These are phyloP conservation scores for Drosera capensis DNA, from an alignment of 148 eudicot genomes.

Conservation along the genomic window DNA sequence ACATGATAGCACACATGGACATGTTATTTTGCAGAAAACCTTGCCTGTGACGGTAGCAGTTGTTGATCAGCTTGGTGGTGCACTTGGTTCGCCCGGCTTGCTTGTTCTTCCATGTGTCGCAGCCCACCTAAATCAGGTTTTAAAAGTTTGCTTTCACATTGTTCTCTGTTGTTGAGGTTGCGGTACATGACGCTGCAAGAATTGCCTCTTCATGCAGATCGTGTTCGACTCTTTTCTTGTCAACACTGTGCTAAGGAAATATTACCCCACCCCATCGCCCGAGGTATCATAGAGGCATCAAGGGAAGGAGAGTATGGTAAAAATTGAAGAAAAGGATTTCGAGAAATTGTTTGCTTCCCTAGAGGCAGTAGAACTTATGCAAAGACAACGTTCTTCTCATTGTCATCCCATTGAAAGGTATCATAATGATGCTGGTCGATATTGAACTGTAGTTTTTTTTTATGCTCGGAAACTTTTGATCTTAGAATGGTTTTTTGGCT, in stretches of 20 bases:
- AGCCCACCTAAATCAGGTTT: slow-evolving; percentile 86
- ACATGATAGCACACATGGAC: too few species aligned
- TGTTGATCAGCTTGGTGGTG: slow-evolving; percentile 79
- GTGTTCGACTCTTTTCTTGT: slow-evolving; percentile 67
- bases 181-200: slow-evolving; percentile 2
- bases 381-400: too few species aligned
- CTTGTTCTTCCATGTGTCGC: slow-evolving; percentile 91
- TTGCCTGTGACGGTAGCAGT: slow-evolving; percentile 81
- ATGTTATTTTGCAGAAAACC: slow-evolving; percentile 46
- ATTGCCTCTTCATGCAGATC: slow-evolving; percentile 31
- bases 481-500: too few species aligned
- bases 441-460: too few species aligned
- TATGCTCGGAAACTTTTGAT: too few species aligned
- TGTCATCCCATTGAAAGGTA: too few species aligned
- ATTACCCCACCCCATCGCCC: slow-evolving; percentile 8
- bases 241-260: slow-evolving; percentile 26
- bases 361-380: too few species aligned
- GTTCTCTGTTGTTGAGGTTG: not conserved
- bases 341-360: too few species aligned
- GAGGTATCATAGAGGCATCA: too few species aligned
- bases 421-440: too few species aligned
- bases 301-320: too few species aligned
- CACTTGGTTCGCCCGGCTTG: slow-evolving; percentile 77
- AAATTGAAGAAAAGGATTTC: too few species aligned
- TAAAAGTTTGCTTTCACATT: not conserved